Conservation (phyloP, 1,139 yeast species). For the Wickerhamomyces sp. region DNA sequence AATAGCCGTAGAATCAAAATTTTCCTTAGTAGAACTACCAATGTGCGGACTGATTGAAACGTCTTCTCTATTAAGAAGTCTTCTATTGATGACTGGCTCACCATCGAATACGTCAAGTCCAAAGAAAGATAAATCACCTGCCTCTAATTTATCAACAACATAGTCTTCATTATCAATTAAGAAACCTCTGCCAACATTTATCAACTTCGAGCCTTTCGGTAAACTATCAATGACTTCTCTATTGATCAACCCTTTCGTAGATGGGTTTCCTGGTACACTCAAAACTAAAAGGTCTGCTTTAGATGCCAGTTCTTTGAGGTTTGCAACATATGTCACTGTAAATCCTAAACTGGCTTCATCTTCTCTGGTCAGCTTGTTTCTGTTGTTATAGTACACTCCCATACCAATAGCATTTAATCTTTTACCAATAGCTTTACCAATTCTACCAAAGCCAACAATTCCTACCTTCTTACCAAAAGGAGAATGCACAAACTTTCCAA, state of each 20-base stretch:
- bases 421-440: constrained; percentile 61
- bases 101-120: constrained; percentile 78
- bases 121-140: constrained; percentile 62
- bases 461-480: constrained; percentile 61
- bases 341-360: constrained; percentile 21
- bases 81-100: constrained; percentile 63
- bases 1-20: constrained; percentile 44
- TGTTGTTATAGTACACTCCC: constrained; percentile 62
- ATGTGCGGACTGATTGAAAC: constrained; percentile 73
- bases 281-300: constrained; percentile 54
- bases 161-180: constrained; percentile 64
- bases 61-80: constrained; percentile 48
- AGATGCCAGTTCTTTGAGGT: constrained; percentile 31
- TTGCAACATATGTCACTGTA: constrained; percentile 35
- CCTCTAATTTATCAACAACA: constrained; percentile 47
- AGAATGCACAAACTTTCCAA: constrained; percentile 31
- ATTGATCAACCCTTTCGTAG: constrained; percentile 55
- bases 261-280: constrained; percentile 63
- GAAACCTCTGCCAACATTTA: constrained; percentile 78
- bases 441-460: constrained; percentile 74
- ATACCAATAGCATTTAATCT: constrained; percentile 61
- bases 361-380: constrained; percentile 38
- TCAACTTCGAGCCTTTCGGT: constrained; percentile 48
- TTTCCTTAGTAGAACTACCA: constrained; percentile 64
- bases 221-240: constrained; percentile 39